phyloP scores from a whole-genome alignment of 2,329 filamentous ascomycete species.

The Berkeleyomyces rouxiae region DNA sequence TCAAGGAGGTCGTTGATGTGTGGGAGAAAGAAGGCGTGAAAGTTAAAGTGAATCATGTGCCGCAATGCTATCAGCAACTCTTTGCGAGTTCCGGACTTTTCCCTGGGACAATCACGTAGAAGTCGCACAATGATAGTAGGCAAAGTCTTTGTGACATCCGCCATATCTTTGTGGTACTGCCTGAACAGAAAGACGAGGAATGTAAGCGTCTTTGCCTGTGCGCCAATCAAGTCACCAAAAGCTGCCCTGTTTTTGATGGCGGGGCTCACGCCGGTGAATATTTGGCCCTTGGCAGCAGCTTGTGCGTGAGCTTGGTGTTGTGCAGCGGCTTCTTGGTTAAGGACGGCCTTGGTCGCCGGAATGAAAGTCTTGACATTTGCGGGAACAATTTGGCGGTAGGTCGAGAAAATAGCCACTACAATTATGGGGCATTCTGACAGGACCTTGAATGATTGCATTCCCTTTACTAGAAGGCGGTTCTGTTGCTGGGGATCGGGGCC shows the following conservation, averaged over 20 bases:
- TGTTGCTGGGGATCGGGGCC: conserved; percentile 68
- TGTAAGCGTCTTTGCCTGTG: conserved; percentile 98
- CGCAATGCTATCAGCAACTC: conserved; percentile 90
- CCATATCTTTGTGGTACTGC: conserved; percentile 71
- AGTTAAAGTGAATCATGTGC: conserved; percentile 99
- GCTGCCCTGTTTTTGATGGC: conserved; percentile 86
- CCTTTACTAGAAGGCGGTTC: conserved; percentile 64
- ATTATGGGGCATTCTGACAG: conserved; percentile 96
- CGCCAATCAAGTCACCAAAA: conserved; percentile 94
- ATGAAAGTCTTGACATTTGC: conserved; percentile 85
- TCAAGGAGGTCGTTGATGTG: conserved; percentile 94
- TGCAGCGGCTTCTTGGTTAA: conserved; percentile 77
- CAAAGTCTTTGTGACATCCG: conserved; percentile 71
- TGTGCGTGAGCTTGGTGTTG: conserved; percentile 85
- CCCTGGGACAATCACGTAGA: conserved; percentile 81
- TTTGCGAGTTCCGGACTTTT: conserved; percentile 86
- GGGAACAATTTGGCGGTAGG: conserved; percentile 63
- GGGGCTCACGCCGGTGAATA: conserved; percentile 85
- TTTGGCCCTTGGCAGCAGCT: conserved; percentile 58
- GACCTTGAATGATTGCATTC: conserved; percentile 98
- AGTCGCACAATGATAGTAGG: conserved; percentile 82
- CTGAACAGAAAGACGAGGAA: conserved; percentile 86
- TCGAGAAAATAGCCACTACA: conserved; percentile 94
- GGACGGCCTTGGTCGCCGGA: conserved; percentile 77
- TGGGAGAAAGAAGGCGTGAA: conserved; percentile 79